Conservation (phyloP, 2,329 filamentous ascomycete species). For the Aspergillus alliaceus region DNA sequence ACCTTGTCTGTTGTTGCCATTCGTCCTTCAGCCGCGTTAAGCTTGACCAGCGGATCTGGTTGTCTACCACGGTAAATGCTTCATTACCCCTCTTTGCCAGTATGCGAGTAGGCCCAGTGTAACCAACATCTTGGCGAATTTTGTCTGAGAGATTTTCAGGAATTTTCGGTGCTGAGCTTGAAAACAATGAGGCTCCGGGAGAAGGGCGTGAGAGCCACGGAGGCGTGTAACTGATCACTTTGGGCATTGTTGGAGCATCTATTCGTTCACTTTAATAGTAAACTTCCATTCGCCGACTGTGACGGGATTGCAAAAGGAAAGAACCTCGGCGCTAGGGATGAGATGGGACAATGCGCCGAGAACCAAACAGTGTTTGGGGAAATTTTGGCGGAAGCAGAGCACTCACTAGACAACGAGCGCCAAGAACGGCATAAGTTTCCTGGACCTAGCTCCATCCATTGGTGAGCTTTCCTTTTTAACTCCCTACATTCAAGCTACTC, state of each 20-base stretch:
- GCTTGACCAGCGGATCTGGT: conserved; percentile 90
- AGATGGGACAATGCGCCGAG: neutral
- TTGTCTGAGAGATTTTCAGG: conserved; percentile 25
- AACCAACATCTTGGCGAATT: conserved; percentile 12
- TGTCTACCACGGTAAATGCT: conserved; percentile 83
- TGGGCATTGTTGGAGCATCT: conserved; percentile 65
- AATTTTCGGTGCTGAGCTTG: conserved; percentile 48
- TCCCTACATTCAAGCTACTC: conserved; percentile 13
- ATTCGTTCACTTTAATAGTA: neutral
- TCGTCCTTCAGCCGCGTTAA: conserved; percentile 73
- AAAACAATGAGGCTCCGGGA: conserved; percentile 77
- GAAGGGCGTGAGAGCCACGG: conserved; percentile 79
- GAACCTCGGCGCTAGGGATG: neutral
- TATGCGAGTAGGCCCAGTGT: conserved; percentile 53
- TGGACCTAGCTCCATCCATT: neutral
- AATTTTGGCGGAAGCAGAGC: conserved; percentile 11
- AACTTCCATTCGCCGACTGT: neutral
- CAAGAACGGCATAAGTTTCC: conserved; percentile 20
- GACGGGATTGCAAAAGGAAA: neutral
- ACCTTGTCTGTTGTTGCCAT: conserved; percentile 43
- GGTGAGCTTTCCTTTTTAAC: conserved; percentile 2
- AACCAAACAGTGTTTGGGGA: conserved; percentile 8
- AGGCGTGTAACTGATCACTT: conserved; percentile 80
- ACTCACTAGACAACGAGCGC: conserved; percentile 9
- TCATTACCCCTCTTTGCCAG: conserved; percentile 83